Base-by-base conservation (phyloP, 805 yeast species). In the Teunomyces cretensis region DNA sequence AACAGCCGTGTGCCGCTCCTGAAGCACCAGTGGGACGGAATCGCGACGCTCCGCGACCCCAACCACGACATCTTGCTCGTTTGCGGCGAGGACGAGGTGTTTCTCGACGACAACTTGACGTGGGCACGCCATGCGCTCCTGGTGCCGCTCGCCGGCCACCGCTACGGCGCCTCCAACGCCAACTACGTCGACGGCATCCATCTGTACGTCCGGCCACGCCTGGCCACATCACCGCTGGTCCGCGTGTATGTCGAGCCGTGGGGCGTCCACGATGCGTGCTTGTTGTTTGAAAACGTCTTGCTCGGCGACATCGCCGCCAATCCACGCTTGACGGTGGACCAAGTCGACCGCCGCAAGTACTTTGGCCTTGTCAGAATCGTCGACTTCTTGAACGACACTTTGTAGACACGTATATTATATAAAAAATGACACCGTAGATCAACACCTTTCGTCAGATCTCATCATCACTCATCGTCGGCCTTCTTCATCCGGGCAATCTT, bases 401-500 rank as follows among this genome's bases (percentile, higher is more conserved):
- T 26, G 8, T 22, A 22, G 8, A 8, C 2, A 26, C 28, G 22
- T 19, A 19, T 26, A 26, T 9, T 26, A 26, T 5, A 26, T 26
- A 26, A 26, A 26, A n/a, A n/a, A n/a, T n/a, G n/a, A n/a, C n/a
- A n/a, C n/a, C n/a, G n/a, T n/a, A n/a, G n/a, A n/a, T 19, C 22
- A 19, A 19, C 22, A 19, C 3, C 22, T 19, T 19, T 19, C 22
- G 22, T 19, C 22, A 6, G 3, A 6, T 3, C 22, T 19, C 22
- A 6, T 19, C 6, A 19, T 3, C 22, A 4, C 22, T 19, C 56
- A 39, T 68, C 74, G 30, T 48, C 56, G 6, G 62, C 64, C 53
- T 84, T 85, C 60, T 86, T 87, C 77, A 79, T 73, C 43, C 88
- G 68, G 0, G 94, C 91, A 24, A 84, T 68, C 58, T 79, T 83